Evolutionary conservation across 2,329 filamentous ascomycete genomes (phyloP).

Genomic region (Tympanopsis confertula): DNA sequence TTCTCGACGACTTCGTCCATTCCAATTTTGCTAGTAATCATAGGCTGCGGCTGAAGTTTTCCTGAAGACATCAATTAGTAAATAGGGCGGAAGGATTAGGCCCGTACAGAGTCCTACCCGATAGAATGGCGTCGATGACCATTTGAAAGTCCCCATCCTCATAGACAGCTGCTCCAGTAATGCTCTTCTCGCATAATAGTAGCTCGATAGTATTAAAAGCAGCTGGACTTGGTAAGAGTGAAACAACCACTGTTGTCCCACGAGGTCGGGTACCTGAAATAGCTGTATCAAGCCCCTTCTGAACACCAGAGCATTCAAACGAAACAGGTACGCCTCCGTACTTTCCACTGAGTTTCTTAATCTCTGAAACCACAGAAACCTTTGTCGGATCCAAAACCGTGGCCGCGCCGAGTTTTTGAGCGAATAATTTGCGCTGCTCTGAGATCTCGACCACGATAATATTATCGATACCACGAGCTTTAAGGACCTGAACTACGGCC

Average conservation of each 20-base stretch:
- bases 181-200: constrained; percentile 38
- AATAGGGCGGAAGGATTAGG: constrained; percentile 3
- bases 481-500: constrained; percentile 44
- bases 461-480: constrained; percentile 34
- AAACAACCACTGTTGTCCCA: constrained; percentile 51
- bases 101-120: constrained; percentile 10
- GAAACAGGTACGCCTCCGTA: constrained; percentile 42
- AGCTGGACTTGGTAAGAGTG: constrained; percentile 47
- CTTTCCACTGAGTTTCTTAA: constrained; percentile 32
- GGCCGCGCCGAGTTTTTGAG: constrained; percentile 40
- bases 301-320: constrained; percentile 51
- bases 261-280: constrained; percentile 35
- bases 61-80: too few relatives aligned
- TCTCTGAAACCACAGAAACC: constrained; percentile 32
- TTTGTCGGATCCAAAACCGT: constrained; percentile 37
- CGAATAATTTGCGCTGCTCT: constrained; percentile 34
- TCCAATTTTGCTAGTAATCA: constrained; percentile 49
- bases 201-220: constrained; percentile 40
- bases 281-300: constrained; percentile 30
- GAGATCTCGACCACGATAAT: constrained; percentile 48
- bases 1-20: constrained; percentile 43
- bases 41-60: constrained; percentile 35
- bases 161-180: constrained; percentile 21
- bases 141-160: constrained; percentile 26
- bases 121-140: constrained; percentile 37